These are phyloP conservation scores for Pythium brassicae DNA, from an alignment of 352 stramenopile species.

Conservation along the genomic window DNA sequence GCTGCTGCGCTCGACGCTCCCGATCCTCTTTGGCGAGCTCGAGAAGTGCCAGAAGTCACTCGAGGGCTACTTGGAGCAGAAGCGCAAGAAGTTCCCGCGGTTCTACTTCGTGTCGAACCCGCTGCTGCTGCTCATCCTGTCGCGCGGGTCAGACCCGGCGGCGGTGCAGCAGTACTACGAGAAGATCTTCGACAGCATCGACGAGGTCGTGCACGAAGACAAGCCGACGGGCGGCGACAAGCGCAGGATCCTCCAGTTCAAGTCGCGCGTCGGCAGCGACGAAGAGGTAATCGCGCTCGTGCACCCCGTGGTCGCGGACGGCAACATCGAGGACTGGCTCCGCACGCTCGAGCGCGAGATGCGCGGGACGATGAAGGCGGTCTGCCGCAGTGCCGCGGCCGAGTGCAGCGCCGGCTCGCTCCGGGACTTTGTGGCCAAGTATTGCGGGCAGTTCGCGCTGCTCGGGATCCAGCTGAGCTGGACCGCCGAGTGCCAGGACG, in stretches of 20 bases:
- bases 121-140: constrained; percentile 87
- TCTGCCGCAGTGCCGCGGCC: constrained; percentile 53
- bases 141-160: constrained; percentile 72
- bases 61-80: constrained; percentile 90
- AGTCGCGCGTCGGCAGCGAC: constrained; percentile 60
- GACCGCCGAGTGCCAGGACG: constrained; percentile 69
- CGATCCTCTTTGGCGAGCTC: constrained; percentile 85
- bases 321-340: constrained; percentile 87
- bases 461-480: constrained; percentile 77
- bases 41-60: constrained; percentile 91
- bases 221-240: constrained; percentile 24
- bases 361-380: constrained; percentile 55
- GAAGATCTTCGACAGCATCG: constrained; percentile 83
- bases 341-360: constrained; percentile 65
- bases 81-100: constrained; percentile 86
- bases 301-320: constrained; percentile 48
- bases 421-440: constrained; percentile 69
- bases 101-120: constrained; percentile 93
- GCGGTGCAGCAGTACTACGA: constrained; percentile 86
- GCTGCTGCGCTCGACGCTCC: constrained; percentile 74
- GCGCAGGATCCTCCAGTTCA: constrained; percentile 71
- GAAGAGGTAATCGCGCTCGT: constrained; percentile 73
- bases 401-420: constrained; percentile 47
- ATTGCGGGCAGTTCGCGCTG: constrained; percentile 66
- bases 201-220: constrained; percentile 70